Evolutionary conservation across 441 rosid species (phyloP).

Genomic region (Gossypium trilobum): DNA sequence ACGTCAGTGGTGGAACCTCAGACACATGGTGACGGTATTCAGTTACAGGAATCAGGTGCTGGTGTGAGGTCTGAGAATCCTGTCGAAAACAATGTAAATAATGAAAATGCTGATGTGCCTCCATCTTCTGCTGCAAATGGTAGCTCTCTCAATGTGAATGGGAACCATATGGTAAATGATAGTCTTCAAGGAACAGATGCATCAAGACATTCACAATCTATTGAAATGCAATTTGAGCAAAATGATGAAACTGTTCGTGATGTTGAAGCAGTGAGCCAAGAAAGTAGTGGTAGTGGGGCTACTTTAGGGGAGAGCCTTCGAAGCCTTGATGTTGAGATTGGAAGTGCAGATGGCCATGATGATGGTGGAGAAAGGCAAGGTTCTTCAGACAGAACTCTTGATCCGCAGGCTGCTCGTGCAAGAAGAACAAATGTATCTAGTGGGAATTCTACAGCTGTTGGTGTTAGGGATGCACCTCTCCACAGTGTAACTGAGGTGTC

Average conservation of each 20-base stretch:
- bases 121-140: constrained; percentile 40
- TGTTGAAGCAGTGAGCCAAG: constrained; percentile 98
- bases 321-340: constrained; percentile 97
- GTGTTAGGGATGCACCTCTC: constrained; percentile 76
- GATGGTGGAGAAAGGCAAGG: constrained; percentile 95
- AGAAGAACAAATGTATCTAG: constrained; percentile 61
- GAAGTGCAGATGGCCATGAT: constrained; percentile 99
- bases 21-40: constrained; percentile 36
- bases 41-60: constrained; percentile 41
- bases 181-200: constrained; percentile 32
- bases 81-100: constrained; percentile 41
- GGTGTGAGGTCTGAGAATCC: constrained; percentile 38
- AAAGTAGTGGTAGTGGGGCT: constrained; percentile 96
- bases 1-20: constrained; percentile 41
- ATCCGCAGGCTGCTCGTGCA: constrained; percentile 48
- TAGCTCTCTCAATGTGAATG: constrained; percentile 39
- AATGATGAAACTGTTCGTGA: constrained; percentile 74
- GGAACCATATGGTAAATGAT: constrained; percentile 37
- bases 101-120: constrained; percentile 36
- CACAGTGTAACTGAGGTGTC: constrained; percentile 90
- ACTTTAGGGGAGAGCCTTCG: constrained; percentile 97
- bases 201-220: constrained; percentile 49
- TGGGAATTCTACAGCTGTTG: constrained; percentile 44
- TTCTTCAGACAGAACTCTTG: constrained; percentile 54
- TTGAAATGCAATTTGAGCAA: constrained; percentile 88